These are phyloP conservation scores for Mrakiaceae sp. DNA, from an alignment of 1,284 basidiomycete genomes.

Conservation along the genomic window DNA sequence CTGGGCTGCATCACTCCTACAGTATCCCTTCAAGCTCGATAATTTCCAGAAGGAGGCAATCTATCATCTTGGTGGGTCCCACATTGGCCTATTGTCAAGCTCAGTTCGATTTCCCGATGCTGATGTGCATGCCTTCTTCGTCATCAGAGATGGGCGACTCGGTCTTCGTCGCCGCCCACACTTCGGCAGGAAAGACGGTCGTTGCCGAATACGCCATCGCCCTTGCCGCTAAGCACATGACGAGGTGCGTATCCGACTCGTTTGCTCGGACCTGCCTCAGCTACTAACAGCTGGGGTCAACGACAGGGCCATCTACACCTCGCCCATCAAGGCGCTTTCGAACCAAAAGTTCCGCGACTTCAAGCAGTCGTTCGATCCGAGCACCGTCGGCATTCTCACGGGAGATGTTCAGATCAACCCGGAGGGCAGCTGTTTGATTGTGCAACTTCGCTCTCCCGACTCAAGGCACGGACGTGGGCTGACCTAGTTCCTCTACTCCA, in stretches of 20 bases:
- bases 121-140: not conserved
- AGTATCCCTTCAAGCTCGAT: constrained; percentile 79
- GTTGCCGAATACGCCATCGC: constrained; percentile 99
- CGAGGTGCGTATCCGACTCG: constrained; percentile 47
- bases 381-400: constrained; percentile 90
- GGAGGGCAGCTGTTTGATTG: constrained; percentile 88
- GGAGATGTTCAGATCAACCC: constrained; percentile 99
- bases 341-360: constrained; percentile 99
- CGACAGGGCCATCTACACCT: constrained; percentile 91
- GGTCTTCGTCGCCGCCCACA: constrained; percentile 98
- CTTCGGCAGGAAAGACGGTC: constrained; percentile 98
- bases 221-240: constrained; percentile 95
- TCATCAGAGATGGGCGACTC: constrained; percentile 77
- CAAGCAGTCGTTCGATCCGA: constrained; percentile 86
- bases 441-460: constrained; percentile 25
- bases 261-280: constrained; percentile 8
- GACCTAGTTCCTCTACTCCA: constrained; percentile 3
- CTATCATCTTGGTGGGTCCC: constrained; percentile 55
- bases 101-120: not conserved
- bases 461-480: not conserved
- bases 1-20: not conserved
- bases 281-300: constrained; percentile 7
- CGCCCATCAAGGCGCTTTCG: constrained; percentile 95
- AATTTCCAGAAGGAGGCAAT: constrained; percentile 97
- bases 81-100: not conserved